Base-by-base conservation (phyloP, 2,329 filamentous ascomycete species). In the Trichoderma hamatum region DNA sequence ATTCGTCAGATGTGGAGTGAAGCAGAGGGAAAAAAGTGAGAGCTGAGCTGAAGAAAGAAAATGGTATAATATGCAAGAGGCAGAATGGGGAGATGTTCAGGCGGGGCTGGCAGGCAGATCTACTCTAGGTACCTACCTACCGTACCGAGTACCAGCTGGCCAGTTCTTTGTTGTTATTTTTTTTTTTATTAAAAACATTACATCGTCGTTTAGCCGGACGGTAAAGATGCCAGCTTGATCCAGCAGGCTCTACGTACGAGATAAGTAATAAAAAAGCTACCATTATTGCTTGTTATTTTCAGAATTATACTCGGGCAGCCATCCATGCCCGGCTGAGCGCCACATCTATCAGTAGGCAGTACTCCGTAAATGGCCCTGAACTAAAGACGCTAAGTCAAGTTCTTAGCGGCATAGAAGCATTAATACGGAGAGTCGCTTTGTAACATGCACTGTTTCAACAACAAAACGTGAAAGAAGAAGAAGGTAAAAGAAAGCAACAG, bases 1-100 rank as follows among this genome's bases (percentile, higher is more conserved):
- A 68, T 68, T 68, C 66, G 56, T 56, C 66, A 56, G 66, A 43
- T n/a, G n/a, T 28, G 43, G 66, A 19, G 24, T 60, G 43, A 52
- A 52, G 65, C 32, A 59, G 65, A 21, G 46, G 43, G 21, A 58
- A 21, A 43, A 46, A 5, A 30, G 43, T 28, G 32, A 46, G 28
- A 24, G 60, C 28, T 5, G 36, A 49, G 24, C 19, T 43, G 30
- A 52, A n/a, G 65, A 43, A 52, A 4, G 19, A 51, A 34, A 26
- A 52, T 32, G 43, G 54, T 2, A 24, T 3, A n/a, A n/a, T 32
- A 55, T 55, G 52, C 24, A 55, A 30, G 52, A 55, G 52, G 16
- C 26, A 55, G 52, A 54, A 54, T 54, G 51, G 24, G 51, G 10
- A 43, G 39, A 24, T 24, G n/a, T 49, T 5, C 21, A 49, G 46